Conservation (phyloP, 768 basidiomycete genomes). For the Kwoniella pini region DNA sequence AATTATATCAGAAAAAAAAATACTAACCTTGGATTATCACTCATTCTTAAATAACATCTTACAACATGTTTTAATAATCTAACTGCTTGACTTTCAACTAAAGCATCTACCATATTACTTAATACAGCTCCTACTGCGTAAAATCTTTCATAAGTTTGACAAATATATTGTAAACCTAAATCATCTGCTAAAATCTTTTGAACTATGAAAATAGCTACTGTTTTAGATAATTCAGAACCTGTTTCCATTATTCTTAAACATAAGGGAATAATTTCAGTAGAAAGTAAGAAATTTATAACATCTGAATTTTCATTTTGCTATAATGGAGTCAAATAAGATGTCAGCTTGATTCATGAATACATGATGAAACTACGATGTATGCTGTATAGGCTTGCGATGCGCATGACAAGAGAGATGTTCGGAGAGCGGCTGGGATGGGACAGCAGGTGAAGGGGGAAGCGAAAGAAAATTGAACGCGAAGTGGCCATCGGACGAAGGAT, state of each 20-base stretch:
- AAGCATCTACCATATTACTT: slow-evolving; percentile 97
- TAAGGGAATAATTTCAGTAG: slow-evolving; percentile 98
- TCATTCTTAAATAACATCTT: slow-evolving; percentile 90
- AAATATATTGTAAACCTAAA: slow-evolving; percentile 96
- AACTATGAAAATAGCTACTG: slow-evolving; percentile 99
- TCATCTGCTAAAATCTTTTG: slow-evolving; percentile 95
- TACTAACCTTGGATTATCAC: slow-evolving; percentile 86
- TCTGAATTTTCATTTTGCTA: slow-evolving; percentile 99
- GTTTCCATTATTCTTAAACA: slow-evolving; percentile 99
- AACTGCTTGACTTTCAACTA: slow-evolving; percentile 97
- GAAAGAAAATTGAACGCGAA: too few relatives aligned
- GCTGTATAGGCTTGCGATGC: too few relatives aligned
- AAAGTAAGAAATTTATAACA: slow-evolving; percentile 97
- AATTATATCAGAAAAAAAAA: background rate
- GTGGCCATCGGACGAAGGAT: too few relatives aligned
- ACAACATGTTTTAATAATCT: slow-evolving; percentile 96
- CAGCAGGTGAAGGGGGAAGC: too few relatives aligned
- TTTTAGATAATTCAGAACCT: slow-evolving; percentile 96
- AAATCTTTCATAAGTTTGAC: slow-evolving; percentile 99
- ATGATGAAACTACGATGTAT: too few relatives aligned
- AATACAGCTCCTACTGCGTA: slow-evolving; percentile 98
- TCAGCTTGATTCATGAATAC: too few relatives aligned
- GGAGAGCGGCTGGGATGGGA: too few relatives aligned
- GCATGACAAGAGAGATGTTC: too few relatives aligned
- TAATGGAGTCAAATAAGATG: background rate